Evolutionary conservation across 2,329 filamentous ascomycete species (phyloP).

Genomic region (Calonectria leucothoes): DNA sequence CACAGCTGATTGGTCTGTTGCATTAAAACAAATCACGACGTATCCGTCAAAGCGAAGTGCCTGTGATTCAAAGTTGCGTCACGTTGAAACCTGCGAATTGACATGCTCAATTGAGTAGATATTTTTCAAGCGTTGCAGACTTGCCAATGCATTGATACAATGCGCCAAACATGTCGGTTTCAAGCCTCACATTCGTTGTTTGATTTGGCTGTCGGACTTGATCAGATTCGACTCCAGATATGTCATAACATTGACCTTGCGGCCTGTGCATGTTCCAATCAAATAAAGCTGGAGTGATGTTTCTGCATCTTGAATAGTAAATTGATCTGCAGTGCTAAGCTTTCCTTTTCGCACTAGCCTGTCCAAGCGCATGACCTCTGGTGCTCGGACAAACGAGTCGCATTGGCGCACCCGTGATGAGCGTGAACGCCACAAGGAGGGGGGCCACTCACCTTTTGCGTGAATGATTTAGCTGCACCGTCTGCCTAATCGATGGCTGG

Average conservation of each 20-base stretch:
- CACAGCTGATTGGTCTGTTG: neutral
- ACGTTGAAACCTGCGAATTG: neutral
- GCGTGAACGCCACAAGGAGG: neutral
- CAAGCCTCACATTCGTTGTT: neutral
- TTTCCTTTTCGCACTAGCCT: neutral
- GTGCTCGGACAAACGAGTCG: neutral
- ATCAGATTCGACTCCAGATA: neutral
- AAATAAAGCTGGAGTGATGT: neutral
- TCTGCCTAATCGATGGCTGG: slow-evolving; percentile 6
- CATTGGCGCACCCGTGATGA: neutral
- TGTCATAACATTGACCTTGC: neutral
- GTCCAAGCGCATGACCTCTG: neutral
- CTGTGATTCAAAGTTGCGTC: neutral
- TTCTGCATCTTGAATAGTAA: neutral
- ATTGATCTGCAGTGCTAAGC: neutral
- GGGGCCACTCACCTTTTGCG: neutral
- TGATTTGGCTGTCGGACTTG: neutral
- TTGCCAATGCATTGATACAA: neutral
- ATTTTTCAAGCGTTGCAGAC: neutral
- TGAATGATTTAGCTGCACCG: neutral
- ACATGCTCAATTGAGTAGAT: neutral
- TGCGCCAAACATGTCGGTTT: neutral
- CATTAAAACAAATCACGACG: neutral
- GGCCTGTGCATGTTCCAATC: neutral
- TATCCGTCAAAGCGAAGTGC: neutral